phyloP scores from a whole-genome alignment of 2,329 filamentous ascomycete genomes.

The Plenodomus tracheiphilus region DNA sequence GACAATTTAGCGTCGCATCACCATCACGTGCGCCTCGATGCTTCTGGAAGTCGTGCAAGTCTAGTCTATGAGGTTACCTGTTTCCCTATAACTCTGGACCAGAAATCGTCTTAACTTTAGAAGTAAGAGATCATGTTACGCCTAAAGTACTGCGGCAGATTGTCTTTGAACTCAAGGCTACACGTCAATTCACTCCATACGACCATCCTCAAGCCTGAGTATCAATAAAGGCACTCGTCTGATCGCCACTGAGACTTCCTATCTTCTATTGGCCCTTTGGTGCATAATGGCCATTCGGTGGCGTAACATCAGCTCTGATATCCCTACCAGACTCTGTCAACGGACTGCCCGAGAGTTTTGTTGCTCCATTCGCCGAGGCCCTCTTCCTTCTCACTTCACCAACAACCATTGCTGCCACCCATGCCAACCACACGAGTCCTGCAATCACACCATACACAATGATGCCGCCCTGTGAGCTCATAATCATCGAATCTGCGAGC shows the following conservation, averaged over 20 bases:
- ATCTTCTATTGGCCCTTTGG: slow-evolving; percentile 11
- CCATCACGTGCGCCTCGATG: slow-evolving; percentile 6
- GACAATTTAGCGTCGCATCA: slow-evolving; percentile 12
- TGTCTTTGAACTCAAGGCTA: too few species aligned
- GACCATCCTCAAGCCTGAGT: too few species aligned
- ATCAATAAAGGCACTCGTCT: too few species aligned
- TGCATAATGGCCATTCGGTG: slow-evolving; percentile 22
- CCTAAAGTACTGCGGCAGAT: too few species aligned
- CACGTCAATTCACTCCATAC: too few species aligned
- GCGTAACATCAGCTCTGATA: neutral
- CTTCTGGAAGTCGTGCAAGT: neutral
- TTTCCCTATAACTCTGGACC: too few species aligned
- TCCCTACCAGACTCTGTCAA: neutral
- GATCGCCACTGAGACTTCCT: too few species aligned
- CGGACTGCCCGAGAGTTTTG: slow-evolving; percentile 15
- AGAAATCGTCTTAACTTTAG: too few species aligned
- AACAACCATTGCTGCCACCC: slow-evolving; percentile 34
- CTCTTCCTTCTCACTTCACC: slow-evolving; percentile 32
- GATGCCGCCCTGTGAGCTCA: slow-evolving; percentile 32
- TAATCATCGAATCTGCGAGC: slow-evolving; percentile 47
- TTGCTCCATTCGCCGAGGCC: slow-evolving; percentile 5
- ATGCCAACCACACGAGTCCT: slow-evolving; percentile 49
- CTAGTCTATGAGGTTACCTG: too few species aligned
- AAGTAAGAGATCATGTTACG: too few species aligned
- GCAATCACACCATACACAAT: slow-evolving; percentile 57